phyloP scores from a whole-genome alignment of 495 filamentous ascomycete genomes.

The Parmelia sp. region DNA sequence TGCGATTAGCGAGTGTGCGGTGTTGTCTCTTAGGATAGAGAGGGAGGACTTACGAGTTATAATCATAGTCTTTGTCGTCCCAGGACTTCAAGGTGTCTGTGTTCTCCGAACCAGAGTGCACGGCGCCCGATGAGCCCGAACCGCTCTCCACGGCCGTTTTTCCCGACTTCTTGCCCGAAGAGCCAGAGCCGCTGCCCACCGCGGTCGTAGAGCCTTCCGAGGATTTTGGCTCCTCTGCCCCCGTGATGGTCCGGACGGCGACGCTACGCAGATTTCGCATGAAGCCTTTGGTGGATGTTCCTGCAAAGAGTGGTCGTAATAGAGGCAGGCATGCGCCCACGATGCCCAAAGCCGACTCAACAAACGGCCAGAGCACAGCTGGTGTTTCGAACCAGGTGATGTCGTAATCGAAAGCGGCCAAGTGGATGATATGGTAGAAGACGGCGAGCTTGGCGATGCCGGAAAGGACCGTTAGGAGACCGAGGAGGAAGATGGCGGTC shows the following conservation, averaged over 20 bases:
- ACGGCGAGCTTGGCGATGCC: slow-evolving; percentile 2
- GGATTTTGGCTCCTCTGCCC: neutral
- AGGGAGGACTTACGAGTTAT: neutral
- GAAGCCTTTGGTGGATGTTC: neutral
- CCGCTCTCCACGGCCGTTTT: neutral
- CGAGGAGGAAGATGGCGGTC: slow-evolving; percentile 23
- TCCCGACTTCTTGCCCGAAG: neutral
- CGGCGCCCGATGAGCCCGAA: neutral
- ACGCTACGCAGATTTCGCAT: slow-evolving; percentile 8
- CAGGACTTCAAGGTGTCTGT: slow-evolving; percentile 7
- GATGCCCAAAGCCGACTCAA: slow-evolving; percentile 39
- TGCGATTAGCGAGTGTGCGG: neutral
- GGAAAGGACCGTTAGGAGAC: slow-evolving; percentile 23
- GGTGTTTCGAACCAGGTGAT: slow-evolving; percentile 21
- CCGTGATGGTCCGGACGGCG: slow-evolving; percentile 2
- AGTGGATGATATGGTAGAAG: slow-evolving; percentile 24
- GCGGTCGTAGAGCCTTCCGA: slow-evolving; percentile 5
- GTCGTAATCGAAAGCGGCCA: neutral
- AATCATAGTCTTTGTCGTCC: slow-evolving; percentile 1
- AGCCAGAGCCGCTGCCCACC: slow-evolving; percentile 1
- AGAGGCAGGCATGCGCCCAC: slow-evolving; percentile 42
- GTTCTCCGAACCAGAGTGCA: neutral
- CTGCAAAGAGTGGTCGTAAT: slow-evolving; percentile 19
- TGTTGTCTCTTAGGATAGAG: neutral
- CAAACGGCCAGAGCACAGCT: slow-evolving; percentile 32